Evolutionary conservation across 2,329 filamentous ascomycete genomes (phyloP), one percentile per base, ranked within the genome.

Genomic region (Fusarium sarcochroum): DNA sequence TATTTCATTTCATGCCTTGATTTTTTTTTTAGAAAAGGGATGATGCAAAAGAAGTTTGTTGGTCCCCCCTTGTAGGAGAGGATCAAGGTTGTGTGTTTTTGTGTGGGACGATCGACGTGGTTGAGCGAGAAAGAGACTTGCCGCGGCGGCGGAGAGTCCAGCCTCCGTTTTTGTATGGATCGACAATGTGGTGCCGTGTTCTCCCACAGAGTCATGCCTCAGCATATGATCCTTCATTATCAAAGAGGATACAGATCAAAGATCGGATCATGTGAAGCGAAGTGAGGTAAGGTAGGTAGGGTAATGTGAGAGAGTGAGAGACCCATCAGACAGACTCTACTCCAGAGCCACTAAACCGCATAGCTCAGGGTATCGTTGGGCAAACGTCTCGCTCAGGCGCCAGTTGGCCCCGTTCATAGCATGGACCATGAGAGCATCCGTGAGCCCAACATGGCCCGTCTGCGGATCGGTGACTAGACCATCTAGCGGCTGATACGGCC

Each of bases 401-500:
- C 67, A 70, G 51, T 68, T 70, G 40, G 53, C 40, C 17, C 67
- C 67, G 20, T 64, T 58, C 66, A 65, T 70, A 14, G 63, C 63
- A 63, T 70, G 68, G 35, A 32, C 66, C 63, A 60, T 50, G 32
- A 71, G 55, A 38, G 58, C 53, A 53, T 61, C 58, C 17, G 68
- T 69, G 62, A 71, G 68, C 53, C 68, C 56, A 23, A 70, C 61
- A 34, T 71, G 68, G 18, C 68, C 68, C 41, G 65, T 71, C 51
- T 54, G 57, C 23, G 68, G 55, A 56, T 70, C 68, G 15, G 64
- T 71, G 7, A 62, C 52, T 52, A 68, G 66, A 7, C 69, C 46
- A 21, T 62, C 66, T 34, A 63, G 55, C 44, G 66, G 63, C 47
- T 61, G 59, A 50, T 67, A 68, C n/a, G 76, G 73, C 80, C 77